These are phyloP conservation scores for Coprinellus aureogranulatus DNA, from an alignment of 768 basidiomycete species.

Conservation along the genomic window DNA sequence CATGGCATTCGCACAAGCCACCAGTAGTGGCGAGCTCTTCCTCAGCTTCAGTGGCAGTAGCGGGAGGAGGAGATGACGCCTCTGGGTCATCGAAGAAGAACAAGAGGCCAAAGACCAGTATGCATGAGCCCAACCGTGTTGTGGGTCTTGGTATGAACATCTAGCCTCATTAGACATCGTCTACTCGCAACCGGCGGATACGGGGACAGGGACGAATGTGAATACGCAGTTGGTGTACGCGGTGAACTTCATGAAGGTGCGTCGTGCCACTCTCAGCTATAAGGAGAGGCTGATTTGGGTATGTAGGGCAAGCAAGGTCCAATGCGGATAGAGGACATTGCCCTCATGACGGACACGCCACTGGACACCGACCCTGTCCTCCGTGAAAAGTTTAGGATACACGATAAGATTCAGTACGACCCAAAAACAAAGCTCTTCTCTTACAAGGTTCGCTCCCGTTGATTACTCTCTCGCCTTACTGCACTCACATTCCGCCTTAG, in stretches of 20 bases:
- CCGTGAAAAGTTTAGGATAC: constrained; percentile 76
- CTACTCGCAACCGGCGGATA: constrained; percentile 86
- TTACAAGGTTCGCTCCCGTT: constrained; percentile 61
- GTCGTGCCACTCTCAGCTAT: constrained; percentile 10
- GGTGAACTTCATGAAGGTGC: constrained; percentile 76
- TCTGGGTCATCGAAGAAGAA: constrained; percentile 40
- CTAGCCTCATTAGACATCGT: constrained; percentile 55
- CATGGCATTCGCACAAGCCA: constrained; percentile 69
- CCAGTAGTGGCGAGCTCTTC: not conserved
- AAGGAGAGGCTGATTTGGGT: not conserved
- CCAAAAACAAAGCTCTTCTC: constrained; percentile 82
- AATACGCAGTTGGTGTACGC: constrained; percentile 88
- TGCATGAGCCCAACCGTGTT: constrained; percentile 14
- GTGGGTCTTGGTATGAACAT: constrained; percentile 7
- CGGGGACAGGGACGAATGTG: constrained; percentile 74
- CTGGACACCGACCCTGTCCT: constrained; percentile 69
- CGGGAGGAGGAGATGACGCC: constrained; percentile 19
- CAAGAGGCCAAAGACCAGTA: constrained; percentile 68
- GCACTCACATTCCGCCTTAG: constrained; percentile 36
- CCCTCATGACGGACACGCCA: constrained; percentile 76
- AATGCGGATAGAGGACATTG: constrained; percentile 85
- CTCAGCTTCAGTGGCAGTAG: constrained; percentile 18
- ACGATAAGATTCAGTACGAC: constrained; percentile 78
- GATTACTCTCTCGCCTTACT: not conserved
- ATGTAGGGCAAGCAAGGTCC: constrained; percentile 66